Percentiles rank a stretch among this genome's conserved stretches.
These are phyloP conservation scores for Neocucurbitaria cava DNA, from an alignment of 2,329 filamentous ascomycete species.

Conservation along the genomic window DNA sequence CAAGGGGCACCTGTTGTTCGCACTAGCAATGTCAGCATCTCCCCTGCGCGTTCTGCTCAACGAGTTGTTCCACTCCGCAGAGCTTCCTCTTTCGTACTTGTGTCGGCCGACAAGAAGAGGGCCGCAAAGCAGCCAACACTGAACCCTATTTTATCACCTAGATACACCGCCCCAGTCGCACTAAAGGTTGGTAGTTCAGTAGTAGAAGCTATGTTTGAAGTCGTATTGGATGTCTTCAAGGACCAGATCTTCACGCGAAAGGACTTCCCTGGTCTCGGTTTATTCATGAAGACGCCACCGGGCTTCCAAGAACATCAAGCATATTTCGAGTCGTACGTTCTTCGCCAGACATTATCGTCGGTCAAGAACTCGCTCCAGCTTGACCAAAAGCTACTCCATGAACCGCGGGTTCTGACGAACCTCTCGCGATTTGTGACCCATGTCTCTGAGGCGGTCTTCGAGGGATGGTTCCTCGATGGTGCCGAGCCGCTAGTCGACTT, in stretches of 20 bases:
- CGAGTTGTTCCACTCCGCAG: constrained; percentile 72
- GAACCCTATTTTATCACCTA: constrained; percentile 67
- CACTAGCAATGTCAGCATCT: constrained; percentile 65
- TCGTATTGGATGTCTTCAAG: constrained; percentile 80
- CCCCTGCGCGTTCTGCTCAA: constrained; percentile 42
- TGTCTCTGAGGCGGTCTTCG: constrained; percentile 88
- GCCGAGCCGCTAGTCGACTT: constrained; percentile 86
- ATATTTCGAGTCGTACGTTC: constrained; percentile 90
- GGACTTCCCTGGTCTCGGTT: constrained; percentile 85
- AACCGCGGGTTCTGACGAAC: constrained; percentile 86
- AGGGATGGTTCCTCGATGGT: constrained; percentile 95
- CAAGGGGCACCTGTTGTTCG: constrained; percentile 72
- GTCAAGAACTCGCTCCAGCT: constrained; percentile 74
- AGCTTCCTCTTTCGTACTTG: constrained; percentile 88
- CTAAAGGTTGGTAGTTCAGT: constrained; percentile 70
- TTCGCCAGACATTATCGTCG: constrained; percentile 76
- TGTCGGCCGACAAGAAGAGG: constrained; percentile 71
- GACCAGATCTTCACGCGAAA: constrained; percentile 87
- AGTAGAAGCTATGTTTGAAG: constrained; percentile 76
- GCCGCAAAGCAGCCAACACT: constrained; percentile 67
- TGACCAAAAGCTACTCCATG: constrained; percentile 74
- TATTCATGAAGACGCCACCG: constrained; percentile 88
- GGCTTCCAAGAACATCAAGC: constrained; percentile 94
- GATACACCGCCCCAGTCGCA: constrained; percentile 55
- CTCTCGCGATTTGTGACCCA: constrained; percentile 81